Evolutionary conservation across 257 asterid genomes (phyloP).

Genomic region (Capsicum pubescens): DNA sequence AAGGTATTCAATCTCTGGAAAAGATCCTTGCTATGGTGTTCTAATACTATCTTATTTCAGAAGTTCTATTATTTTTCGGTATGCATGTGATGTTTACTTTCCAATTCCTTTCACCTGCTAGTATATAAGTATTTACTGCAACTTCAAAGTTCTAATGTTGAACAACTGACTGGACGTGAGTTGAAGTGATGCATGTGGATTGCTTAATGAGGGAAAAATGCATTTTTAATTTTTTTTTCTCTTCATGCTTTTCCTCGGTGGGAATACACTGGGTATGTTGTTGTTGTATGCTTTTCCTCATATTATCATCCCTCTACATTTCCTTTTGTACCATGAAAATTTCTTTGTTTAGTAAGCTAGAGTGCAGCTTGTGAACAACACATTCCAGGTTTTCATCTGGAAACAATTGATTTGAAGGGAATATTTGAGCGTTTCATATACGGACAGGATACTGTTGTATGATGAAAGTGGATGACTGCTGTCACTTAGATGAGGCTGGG

Average conservation of each 20-base stretch:
- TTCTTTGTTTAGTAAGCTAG: not conserved
- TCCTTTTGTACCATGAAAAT: not conserved
- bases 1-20: conserved; percentile 53
- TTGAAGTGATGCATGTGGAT: not conserved
- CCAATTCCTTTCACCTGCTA: not conserved
- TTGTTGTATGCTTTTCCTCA: too few species aligned
- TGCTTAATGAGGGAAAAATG: not conserved
- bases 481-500: not conserved
- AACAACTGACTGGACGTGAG: not conserved
- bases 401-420: not conserved
- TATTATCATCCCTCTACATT: not conserved
- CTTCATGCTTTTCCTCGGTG: not conserved
- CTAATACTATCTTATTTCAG: not conserved
- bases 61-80: not conserved
- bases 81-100: not conserved
- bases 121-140: not conserved
- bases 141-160: not conserved
- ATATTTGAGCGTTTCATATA: not conserved
- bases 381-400: not conserved
- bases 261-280: too few species aligned
- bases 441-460: not conserved
- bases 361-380: not conserved
- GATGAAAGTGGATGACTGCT: not conserved
- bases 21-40: not conserved
- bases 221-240: not conserved